Evolutionary conservation across 148 eudicot species (phyloP).

Genomic region (Chenopodium formosanum): DNA sequence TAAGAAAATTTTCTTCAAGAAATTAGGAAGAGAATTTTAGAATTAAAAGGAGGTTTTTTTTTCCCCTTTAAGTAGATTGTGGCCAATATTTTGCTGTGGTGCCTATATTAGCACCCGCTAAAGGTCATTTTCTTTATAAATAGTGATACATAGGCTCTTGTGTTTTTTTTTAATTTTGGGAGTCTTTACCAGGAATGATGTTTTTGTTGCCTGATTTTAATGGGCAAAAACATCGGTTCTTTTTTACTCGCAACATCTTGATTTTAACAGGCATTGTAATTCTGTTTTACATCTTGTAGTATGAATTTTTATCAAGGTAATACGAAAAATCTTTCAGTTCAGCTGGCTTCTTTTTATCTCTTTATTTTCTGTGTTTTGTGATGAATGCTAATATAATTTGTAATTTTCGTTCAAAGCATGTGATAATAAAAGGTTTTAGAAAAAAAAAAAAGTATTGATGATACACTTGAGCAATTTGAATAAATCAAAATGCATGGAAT

Average conservation of each 20-base stretch:
- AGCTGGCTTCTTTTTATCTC: too few species aligned
- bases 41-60: too few species aligned
- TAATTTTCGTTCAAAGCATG: too few species aligned
- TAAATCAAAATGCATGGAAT: too few species aligned
- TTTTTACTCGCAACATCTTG: not conserved
- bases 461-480: too few species aligned
- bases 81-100: slow-evolving; percentile 31
- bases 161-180: not conserved
- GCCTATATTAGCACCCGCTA: slow-evolving; percentile 40
- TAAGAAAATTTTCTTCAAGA: not conserved
- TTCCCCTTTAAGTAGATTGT: not conserved
- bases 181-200: slow-evolving; percentile 16
- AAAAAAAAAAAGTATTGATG: too few species aligned
- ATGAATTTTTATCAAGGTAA: slow-evolving; percentile 19
- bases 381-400: too few species aligned
- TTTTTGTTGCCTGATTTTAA: slow-evolving; percentile 26
- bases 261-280: slow-evolving; percentile 7
- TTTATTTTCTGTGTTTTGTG: too few species aligned
- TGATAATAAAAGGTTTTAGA: too few species aligned
- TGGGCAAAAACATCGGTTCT: slow-evolving; percentile 18
- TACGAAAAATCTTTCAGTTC: not conserved
- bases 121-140: slow-evolving; percentile 8
- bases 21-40: slow-evolving; percentile 4
- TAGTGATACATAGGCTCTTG: slow-evolving; percentile 9
- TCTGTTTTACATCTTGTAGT: slow-evolving; percentile 5